These are phyloP conservation scores for Coelastrella sp. DNA, from an alignment of 139 green algal species.

Conservation along the genomic window DNA sequence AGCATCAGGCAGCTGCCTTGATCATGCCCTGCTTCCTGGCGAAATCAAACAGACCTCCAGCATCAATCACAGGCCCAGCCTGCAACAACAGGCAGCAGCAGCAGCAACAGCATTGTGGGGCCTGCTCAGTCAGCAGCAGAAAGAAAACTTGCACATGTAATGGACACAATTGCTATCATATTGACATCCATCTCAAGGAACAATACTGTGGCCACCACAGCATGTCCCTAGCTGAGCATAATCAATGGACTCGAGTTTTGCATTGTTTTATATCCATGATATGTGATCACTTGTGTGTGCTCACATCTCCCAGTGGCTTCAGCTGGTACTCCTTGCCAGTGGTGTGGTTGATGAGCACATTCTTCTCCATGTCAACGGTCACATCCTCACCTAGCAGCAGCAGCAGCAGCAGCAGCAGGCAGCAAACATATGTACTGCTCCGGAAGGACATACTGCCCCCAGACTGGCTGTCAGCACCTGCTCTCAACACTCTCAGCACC, in stretches of 20 bases:
- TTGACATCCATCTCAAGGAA: too few relatives aligned
- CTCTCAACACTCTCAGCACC: too few relatives aligned
- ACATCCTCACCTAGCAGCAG: slow-evolving; percentile 49
- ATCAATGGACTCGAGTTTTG: too few relatives aligned
- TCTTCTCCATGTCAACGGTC: slow-evolving; percentile 92
- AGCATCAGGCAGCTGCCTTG: slow-evolving; percentile 53
- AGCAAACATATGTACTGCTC: background rate
- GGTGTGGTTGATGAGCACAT: slow-evolving; percentile 83
- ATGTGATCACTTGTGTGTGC: background rate
- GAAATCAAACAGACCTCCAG: slow-evolving; percentile 95
- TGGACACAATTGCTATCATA: too few relatives aligned
- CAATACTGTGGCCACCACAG: too few relatives aligned
- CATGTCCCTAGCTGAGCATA: too few relatives aligned
- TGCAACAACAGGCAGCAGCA: slow-evolving; percentile 50
- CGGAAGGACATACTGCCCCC: too few relatives aligned
- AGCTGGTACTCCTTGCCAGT: slow-evolving; percentile 88
- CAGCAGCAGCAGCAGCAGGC: background rate
- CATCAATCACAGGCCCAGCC: slow-evolving; percentile 94
- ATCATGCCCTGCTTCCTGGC: slow-evolving; percentile 92
- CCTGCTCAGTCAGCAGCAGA: background rate
- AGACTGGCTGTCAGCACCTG: too few relatives aligned
- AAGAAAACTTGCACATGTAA: too few relatives aligned
- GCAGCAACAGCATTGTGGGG: background rate
- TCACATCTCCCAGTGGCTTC: slow-evolving; percentile 88
- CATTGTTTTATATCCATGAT: background rate